Evolutionary conservation across 2,329 filamentous ascomycete species (phyloP).

Genomic region (Arthrinium puccinioides): DNA sequence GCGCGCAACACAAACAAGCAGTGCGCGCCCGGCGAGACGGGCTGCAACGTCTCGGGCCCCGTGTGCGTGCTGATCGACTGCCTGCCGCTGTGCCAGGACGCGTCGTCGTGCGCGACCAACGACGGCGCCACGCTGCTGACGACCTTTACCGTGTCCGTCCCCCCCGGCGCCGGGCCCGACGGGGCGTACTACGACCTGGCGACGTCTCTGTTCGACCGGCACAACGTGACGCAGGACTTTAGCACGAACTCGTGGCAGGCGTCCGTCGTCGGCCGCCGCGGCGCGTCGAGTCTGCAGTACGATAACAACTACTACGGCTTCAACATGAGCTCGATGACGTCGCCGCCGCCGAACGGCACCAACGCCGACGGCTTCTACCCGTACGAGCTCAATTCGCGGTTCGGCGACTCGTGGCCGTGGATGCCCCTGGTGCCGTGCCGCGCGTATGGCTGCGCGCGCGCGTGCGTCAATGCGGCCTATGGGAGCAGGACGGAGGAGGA

Average conservation of each 20-base stretch:
- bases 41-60: slow-evolving; percentile 3
- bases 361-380: slow-evolving; percentile 5
- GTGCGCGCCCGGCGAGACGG: not conserved
- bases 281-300: slow-evolving; percentile 4
- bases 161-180: slow-evolving; percentile 3
- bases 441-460: slow-evolving; percentile 4
- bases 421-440: slow-evolving; percentile 5
- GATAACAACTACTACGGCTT: slow-evolving; percentile 5
- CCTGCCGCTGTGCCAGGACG: slow-evolving; percentile 5
- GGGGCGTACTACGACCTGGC: slow-evolving; percentile 6
- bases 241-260: slow-evolving; percentile 3
- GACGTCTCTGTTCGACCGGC: slow-evolving; percentile 3
- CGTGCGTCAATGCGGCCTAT: slow-evolving; percentile 3
- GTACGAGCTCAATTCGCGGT: slow-evolving; percentile 1
- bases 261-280: not conserved
- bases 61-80: slow-evolving; percentile 8
- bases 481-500: not conserved
- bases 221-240: slow-evolving; percentile 1
- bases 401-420: slow-evolving; percentile 1
- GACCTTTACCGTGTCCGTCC: slow-evolving; percentile 1
- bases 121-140: not conserved
- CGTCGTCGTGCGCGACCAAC: not conserved
- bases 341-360: not conserved
- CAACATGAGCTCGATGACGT: slow-evolving; percentile 4
- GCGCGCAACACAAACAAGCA: not conserved